Evolutionary conservation across 148 eudicot species (phyloP).

Genomic region (Selenicereus undatus): DNA sequence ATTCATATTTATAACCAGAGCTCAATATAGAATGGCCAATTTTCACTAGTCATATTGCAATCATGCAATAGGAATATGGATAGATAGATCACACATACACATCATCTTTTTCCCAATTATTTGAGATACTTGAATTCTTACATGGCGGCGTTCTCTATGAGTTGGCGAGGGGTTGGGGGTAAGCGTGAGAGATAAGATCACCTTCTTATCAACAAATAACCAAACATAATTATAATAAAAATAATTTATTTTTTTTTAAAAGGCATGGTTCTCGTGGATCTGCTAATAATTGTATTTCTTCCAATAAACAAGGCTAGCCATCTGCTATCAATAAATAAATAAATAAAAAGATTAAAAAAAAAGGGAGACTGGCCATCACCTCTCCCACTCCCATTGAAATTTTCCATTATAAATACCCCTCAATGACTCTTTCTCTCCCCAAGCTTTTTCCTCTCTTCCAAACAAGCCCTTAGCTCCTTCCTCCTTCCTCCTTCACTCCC

Average conservation of each 20-base stretch:
- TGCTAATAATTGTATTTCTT: background rate
- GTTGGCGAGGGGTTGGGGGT: background rate
- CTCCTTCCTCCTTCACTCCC: background rate
- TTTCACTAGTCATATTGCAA: background rate
- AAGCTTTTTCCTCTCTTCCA: background rate
- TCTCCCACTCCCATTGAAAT: background rate
- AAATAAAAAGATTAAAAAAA: background rate
- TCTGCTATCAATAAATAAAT: background rate
- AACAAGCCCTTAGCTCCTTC: background rate
- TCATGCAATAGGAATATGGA: slow-evolving; percentile 1
- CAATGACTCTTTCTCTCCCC: background rate
- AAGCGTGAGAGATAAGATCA: background rate
- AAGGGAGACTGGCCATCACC: background rate
- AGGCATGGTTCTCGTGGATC: background rate
- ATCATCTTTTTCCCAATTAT: background rate
- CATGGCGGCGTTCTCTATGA: background rate
- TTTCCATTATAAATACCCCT: background rate
- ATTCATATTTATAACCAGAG: too few species aligned
- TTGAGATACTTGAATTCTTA: background rate
- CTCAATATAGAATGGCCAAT: too few species aligned
- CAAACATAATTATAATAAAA: background rate
- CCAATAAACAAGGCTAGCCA: background rate
- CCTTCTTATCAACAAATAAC: background rate
- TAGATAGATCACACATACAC: background rate
- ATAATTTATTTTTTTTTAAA: background rate